Evolutionary conservation across 768 basidiomycete genomes (phyloP), one percentile per base, ranked within the genome.

Genomic region (Suillus ampliporus): DNA sequence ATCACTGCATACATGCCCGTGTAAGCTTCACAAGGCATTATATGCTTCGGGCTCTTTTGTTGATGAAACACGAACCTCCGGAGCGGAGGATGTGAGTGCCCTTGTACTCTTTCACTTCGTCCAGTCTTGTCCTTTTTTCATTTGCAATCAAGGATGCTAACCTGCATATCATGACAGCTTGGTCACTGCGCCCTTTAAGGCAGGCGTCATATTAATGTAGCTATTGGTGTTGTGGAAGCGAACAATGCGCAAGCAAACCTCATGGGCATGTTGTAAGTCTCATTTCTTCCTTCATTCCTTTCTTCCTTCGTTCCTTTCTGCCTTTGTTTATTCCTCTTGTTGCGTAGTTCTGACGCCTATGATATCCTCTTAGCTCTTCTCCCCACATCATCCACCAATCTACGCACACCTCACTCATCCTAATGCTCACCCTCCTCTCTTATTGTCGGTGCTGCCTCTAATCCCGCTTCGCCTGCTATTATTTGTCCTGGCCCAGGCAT

Each of bases 201-300:
- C 86, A 35, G 85, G 86, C 9, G 87, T 95, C 4, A n/a, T n/a
- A n/a, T n/a, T n/a, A 85, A 85, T 21, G 84, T 89, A 9, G 89
- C 80, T 0, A 69, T 91, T 28, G 89, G 87, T 28, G 63, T 82
- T 4, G 58, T 51, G n/a, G n/a, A n/a, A n/a, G n/a, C n/a, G n/a
- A n/a, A n/a, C n/a, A n/a, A n/a, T n/a, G n/a, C n/a, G n/a, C n/a
- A n/a, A n/a, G n/a, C n/a, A 72, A 96, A 97, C 67, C 83, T 95
- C 38, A 95, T 96, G 94, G 94, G 93, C 8, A 77, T 83, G 13
- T 77, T 89, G 91, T 95, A 75, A 66, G 90, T 77, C 57, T 21
- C 35, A 31, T 31, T 31, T 31, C 31, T 31, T 31, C 31, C 31
- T 31, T 31, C 4, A 6, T 68, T 28, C n/a, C 38, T 13, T 17